Conservation (phyloP, 495 filamentous ascomycete genomes). For the Daldinia decipiens region DNA sequence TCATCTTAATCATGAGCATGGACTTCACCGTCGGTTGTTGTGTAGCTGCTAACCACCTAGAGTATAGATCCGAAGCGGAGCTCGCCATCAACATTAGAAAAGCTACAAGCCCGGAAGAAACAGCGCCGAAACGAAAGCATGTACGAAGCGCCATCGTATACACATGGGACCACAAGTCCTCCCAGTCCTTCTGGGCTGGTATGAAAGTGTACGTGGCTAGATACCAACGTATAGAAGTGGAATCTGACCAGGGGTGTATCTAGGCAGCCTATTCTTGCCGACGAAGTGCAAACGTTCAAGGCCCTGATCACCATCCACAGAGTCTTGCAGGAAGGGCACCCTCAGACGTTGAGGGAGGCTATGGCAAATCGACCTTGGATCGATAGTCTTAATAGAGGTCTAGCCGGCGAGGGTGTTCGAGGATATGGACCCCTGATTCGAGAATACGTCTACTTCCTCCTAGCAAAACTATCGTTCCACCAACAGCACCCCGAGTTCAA, state of each 20-base stretch:
- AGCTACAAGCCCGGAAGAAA: slow-evolving; percentile 94
- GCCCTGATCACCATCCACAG: slow-evolving; percentile 93
- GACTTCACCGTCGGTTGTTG: background rate
- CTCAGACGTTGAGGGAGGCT: slow-evolving; percentile 84
- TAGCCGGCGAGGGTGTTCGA: slow-evolving; percentile 85
- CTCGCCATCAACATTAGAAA: slow-evolving; percentile 96
- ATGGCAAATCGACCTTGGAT: slow-evolving; percentile 90
- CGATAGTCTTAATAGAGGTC: slow-evolving; percentile 87
- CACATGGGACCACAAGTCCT: slow-evolving; percentile 99
- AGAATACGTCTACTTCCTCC: slow-evolving; percentile 94
- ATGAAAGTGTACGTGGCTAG: slow-evolving; percentile 87
- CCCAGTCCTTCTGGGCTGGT: slow-evolving; percentile 93
- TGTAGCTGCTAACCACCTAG: slow-evolving; percentile 21
- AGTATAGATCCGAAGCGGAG: slow-evolving; percentile 84
- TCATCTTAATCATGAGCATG: slow-evolving; percentile 5
- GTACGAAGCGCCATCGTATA: slow-evolving; percentile 98
- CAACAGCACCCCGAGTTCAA: slow-evolving; percentile 98
- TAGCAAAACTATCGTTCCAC: slow-evolving; percentile 93
- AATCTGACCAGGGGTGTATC: slow-evolving; percentile 31
- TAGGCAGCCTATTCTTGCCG: slow-evolving; percentile 93
- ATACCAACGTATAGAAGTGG: background rate
- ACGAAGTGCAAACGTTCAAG: slow-evolving; percentile 95
- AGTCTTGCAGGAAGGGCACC: slow-evolving; percentile 96
- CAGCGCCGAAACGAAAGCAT: slow-evolving; percentile 98
- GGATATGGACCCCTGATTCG: slow-evolving; percentile 92